Evolutionary conservation across 2,329 filamentous ascomycete genomes (phyloP), one percentile per base, ranked within the genome.

Genomic region (Claviceps fusiformis): DNA sequence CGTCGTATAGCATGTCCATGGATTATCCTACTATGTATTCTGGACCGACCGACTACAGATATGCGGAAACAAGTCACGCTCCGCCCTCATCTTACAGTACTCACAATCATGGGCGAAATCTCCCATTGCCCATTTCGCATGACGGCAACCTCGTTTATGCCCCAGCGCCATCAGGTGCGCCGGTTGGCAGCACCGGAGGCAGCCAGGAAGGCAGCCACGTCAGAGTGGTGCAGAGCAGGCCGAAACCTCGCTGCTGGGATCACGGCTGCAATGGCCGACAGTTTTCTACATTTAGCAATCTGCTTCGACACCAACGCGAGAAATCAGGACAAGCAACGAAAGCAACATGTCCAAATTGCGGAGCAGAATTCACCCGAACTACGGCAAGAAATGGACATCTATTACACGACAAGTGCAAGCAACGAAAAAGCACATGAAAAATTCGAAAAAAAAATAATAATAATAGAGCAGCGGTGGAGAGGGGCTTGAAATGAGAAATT

Each of bases 231-330:
- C 85, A 87, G 67, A 84, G 82, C 62, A 80, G 87, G 60, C 89
- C 89, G n/a, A 95, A 95, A 72, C 90, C 91, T 49, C 89, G 95
- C 67, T 96, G 92, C 70, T 97, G 89, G 88, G 92, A 96, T 58
- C 92, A 97, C 65, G 92, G 91, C 11, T 97, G 92, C 75, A 95
- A 96, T 64, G 92, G 92, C 24, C 84, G 91, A 35, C 88, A 95
- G 65, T 97, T 97, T 66, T 95, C 89, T 19, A 96, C 92, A 3
- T 96, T 96, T 67, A 95, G 90, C 79, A 96, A 96, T 67, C 79
- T 96, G 3, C 75, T 96, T 43, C 80, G 92, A 59, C 92, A 97
- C 68, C 91, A 96, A 70, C 82, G 92, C 47, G 92, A 97, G 70
- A 96, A 95, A 69, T 95, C 89, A 0, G 92, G 92, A 31, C 90